Evolutionary conservation across 768 basidiomycete species (phyloP), one percentile per base, ranked within the genome.

Genomic region (Lanmaoa pseudosensibilis): DNA sequence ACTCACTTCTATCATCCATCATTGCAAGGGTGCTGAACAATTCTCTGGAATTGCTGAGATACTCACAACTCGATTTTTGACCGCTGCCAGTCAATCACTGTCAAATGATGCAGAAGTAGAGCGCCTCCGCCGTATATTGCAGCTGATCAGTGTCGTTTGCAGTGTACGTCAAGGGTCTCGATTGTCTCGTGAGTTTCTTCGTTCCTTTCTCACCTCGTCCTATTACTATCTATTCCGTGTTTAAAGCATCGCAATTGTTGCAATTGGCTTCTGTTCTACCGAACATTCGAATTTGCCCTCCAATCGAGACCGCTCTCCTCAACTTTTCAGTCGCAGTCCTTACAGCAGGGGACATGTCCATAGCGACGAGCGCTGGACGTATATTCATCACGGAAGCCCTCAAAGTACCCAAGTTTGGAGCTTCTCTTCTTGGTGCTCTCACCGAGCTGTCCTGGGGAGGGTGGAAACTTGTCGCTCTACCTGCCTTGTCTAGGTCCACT

Each of bases 1-100:
- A 1, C 73, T 93, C 2, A 95, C 92, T 0, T 86, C 92, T 1
- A 73, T 93, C 12, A 83, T 89, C 19, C 94, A 96, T 65, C 92
- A 96, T 63, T 86, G 87, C 69, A 87, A 87, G 60, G 78, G 78
- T 23, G 72, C 87, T 1, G 84, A 88, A 23, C 80, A 86, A 47
- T 92, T 89, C 66, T 66, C 78, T 5, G 64, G 78, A 0, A 61
- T 91, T 2, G 79, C 80, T 2, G 83, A 89, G 18, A 61, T 82
- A 11, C 61, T 92, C 4, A 66, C 84, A 1, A 67, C 74, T 30
- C 71, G 73, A 40, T 75, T 83, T 54, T 58, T 66, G 15, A 41
- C 62, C 1, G 38, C 58, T 16, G 54, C 57, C 51, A 25, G 41
- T 19, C 57, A 52, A n/a, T 5, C 40, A 0, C 48, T 44, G 4